Evolutionary conservation across 768 basidiomycete genomes (phyloP).

Genomic region (Candolleomyces efflorescens): DNA sequence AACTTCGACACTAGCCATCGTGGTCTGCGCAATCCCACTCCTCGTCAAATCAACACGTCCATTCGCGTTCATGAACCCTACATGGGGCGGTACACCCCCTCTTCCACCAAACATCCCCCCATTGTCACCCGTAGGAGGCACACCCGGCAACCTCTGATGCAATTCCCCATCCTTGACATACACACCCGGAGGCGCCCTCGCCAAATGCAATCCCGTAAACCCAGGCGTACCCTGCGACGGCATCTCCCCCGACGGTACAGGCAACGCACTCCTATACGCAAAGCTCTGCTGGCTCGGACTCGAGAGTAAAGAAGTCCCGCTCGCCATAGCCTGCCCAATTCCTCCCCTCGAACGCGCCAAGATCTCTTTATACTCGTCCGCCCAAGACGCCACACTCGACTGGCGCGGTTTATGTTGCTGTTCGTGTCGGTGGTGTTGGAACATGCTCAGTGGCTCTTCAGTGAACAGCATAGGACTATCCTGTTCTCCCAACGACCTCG

Average conservation of each 20-base stretch:
- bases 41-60: conserved; percentile 69
- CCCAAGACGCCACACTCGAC: conserved; percentile 7
- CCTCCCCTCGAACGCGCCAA: conserved; percentile 1
- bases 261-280: conserved; percentile 7
- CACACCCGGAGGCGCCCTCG: conserved; percentile 10
- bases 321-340: background rate
- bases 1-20: conserved; percentile 86
- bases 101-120: too few species aligned
- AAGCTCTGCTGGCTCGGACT: conserved; percentile 2
- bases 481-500: background rate
- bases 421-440: too few species aligned
- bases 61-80: conserved; percentile 19
- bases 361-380: conserved; percentile 9
- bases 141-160: background rate
- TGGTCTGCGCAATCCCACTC: conserved; percentile 77
- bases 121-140: too few species aligned
- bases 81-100: background rate
- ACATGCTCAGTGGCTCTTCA: too few species aligned
- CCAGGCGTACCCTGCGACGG: conserved; percentile 14
- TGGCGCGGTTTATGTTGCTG: background rate
- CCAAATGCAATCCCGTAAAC: conserved; percentile 8
- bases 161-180: background rate
- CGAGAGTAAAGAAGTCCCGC: background rate
- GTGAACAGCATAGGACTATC: background rate
- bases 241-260: conserved; percentile 11